Conservation (phyloP, 768 basidiomycete species). For the Candolleomyces aberdarensis region DNA sequence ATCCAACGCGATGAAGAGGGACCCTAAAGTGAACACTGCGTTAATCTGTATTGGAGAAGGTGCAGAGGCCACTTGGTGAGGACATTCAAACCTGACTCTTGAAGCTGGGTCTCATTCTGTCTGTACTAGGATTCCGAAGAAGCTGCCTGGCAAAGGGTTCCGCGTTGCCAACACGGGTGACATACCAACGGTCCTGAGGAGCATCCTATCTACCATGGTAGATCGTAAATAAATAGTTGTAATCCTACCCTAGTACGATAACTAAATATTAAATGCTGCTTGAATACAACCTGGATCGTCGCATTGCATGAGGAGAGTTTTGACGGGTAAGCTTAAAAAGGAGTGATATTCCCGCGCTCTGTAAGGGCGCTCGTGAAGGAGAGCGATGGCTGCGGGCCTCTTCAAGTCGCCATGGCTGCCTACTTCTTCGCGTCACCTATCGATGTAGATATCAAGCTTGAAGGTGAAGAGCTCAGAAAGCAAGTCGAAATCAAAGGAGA, state of each 20-base stretch:
- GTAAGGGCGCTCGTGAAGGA: neutral
- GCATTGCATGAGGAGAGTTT: no score
- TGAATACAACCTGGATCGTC: neutral
- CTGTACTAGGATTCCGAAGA: conserved; percentile 51
- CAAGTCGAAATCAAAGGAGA: conserved; percentile 88
- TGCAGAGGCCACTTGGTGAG: conserved; percentile 60
- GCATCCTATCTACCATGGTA: conserved; percentile 57
- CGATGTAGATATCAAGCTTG: conserved; percentile 86
- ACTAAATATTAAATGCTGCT: neutral
- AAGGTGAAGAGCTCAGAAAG: conserved; percentile 83
- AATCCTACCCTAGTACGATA: no score
- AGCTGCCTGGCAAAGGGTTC: conserved; percentile 59
- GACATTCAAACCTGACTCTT: neutral
- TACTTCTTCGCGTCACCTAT: conserved; percentile 92
- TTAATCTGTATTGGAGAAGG: conserved; percentile 70
- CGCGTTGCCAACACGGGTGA: conserved; percentile 59
- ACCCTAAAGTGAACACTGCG: conserved; percentile 65
- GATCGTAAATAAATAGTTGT: conserved; percentile 28
- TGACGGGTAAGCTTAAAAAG: no score
- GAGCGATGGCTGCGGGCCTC: neutral
- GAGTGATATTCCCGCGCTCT: neutral
- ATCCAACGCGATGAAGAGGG: conserved; percentile 51
- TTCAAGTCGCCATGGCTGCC: conserved; percentile 56
- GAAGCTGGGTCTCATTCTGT: neutral
- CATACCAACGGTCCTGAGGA: conserved; percentile 60